Evolutionary conservation across 208 protist genomes (phyloP).

Genomic region (Leishmania amazonensis): DNA sequence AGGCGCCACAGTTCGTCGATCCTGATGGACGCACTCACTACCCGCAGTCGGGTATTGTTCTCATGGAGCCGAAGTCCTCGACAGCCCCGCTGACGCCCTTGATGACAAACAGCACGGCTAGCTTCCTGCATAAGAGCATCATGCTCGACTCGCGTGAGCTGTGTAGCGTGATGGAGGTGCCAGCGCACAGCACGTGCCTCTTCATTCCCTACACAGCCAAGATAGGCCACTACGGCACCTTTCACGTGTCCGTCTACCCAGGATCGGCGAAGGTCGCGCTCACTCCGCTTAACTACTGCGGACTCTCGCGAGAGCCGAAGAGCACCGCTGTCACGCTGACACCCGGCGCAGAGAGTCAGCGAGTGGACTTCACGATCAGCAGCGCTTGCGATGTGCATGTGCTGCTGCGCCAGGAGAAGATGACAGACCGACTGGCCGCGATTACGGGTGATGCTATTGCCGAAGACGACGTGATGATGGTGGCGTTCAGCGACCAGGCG

Average conservation of each 20-base stretch:
- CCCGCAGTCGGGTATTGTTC: slow-evolving; percentile 74
- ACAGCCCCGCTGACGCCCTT: slow-evolving; percentile 63
- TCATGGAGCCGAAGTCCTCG: slow-evolving; percentile 66
- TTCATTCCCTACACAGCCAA: slow-evolving; percentile 86
- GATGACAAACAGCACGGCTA: slow-evolving; percentile 80
- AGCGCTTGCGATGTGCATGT: slow-evolving; percentile 73
- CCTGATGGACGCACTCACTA: slow-evolving; percentile 80
- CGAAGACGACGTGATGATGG: slow-evolving; percentile 64
- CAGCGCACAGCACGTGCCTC: slow-evolving; percentile 64
- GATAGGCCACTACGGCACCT: slow-evolving; percentile 56
- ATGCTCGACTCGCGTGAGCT: slow-evolving; percentile 89
- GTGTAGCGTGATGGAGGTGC: slow-evolving; percentile 75
- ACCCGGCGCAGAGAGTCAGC: slow-evolving; percentile 42
- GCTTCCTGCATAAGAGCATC: slow-evolving; percentile 85
- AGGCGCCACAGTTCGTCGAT: slow-evolving; percentile 60
- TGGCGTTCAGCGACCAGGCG: slow-evolving; percentile 65
- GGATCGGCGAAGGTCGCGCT: slow-evolving; percentile 74
- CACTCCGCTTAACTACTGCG: slow-evolving; percentile 70
- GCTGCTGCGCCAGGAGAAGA: slow-evolving; percentile 75
- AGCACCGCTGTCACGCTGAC: slow-evolving; percentile 42
- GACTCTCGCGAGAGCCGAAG: slow-evolving; percentile 56
- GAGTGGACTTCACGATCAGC: slow-evolving; percentile 71
- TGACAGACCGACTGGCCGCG: slow-evolving; percentile 26
- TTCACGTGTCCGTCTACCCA: slow-evolving; percentile 83
- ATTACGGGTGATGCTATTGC: slow-evolving; percentile 63